Evolutionary conservation across 139 green algal genomes (phyloP), one percentile per base, ranked within the genome.

Genomic region (Auxenochlorella protothecoides): DNA sequence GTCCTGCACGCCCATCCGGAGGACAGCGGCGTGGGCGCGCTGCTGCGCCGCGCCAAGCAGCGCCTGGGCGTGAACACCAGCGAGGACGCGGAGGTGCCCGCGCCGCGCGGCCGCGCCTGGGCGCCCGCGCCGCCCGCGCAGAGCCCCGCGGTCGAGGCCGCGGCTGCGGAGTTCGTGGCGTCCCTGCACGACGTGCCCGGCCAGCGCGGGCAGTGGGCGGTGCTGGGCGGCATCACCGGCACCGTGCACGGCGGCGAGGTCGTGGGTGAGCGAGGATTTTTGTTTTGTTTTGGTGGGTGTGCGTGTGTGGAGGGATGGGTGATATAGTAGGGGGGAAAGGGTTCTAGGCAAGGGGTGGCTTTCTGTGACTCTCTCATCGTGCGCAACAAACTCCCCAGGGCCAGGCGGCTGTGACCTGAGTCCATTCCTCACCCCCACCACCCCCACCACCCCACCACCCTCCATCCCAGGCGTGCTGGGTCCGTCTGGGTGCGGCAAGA

Each of bases 401-500:
- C 27, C 27, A 44, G 27, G 27, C 27, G 1, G 27, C 27, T 44
- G 27, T 44, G 27, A 44, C 27, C 27, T 44, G 27, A 44, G 27
- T 44, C 27, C 27, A 0, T 44, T 44, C 27, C 27, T 44, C 27
- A 44, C 27, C 27, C 27, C 27, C 27, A 44, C 27, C 27, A 44
- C 27, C 27, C 27, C 27, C 27, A 44, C 27, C 27, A 44, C 27
- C 27, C 27, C 27, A 44, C 27, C 27, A 44, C 27, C 27, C 27
- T 44, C 27, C 27, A 44, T 44, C 27, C 27, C 27, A 44, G 27
- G 77, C 59, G 68, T 79, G 59, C 67, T 81, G 65, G 80, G 76
- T 4, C 78, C 74, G 65, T 88, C 82, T 51, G 88, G 88, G 57
- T 82, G 80, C 57, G 89, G 89, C 71, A 93, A 93, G 79, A 87